phyloP scores from a whole-genome alignment of 805 yeast genomes.

The Henningerozyma blattae region DNA sequence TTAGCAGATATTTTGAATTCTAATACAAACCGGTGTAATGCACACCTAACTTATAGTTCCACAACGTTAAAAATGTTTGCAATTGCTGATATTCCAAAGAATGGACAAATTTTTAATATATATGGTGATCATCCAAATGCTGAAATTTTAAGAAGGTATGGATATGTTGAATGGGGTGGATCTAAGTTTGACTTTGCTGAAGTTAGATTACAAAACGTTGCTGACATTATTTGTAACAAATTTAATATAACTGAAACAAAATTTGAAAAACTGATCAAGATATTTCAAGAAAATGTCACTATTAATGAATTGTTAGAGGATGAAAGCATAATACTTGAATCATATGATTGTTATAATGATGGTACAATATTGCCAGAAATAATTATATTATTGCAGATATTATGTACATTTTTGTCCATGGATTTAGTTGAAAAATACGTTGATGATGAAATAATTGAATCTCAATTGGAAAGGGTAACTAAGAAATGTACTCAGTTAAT shows the following conservation, averaged over 20 bases:
- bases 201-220: slow-evolving; percentile 31
- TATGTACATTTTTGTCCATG: slow-evolving; percentile 28
- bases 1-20: slow-evolving; percentile 87
- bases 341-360: slow-evolving; percentile 49
- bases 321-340: slow-evolving; percentile 35
- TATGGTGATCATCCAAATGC: slow-evolving; percentile 87
- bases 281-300: slow-evolving; percentile 23
- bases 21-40: slow-evolving; percentile 66
- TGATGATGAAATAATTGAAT: slow-evolving; percentile 11
- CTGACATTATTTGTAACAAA: slow-evolving; percentile 23
- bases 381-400: slow-evolving; percentile 38
- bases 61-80: slow-evolving; percentile 60
- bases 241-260: slow-evolving; percentile 11
- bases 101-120: slow-evolving; percentile 74
- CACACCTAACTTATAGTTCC: slow-evolving; percentile 43
- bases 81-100: slow-evolving; percentile 42
- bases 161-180: slow-evolving; percentile 69
- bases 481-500: slow-evolving; percentile 52
- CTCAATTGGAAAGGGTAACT: slow-evolving; percentile 35
- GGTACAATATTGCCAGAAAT: slow-evolving; percentile 54
- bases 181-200: slow-evolving; percentile 78
- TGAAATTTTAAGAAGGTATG: slow-evolving; percentile 84
- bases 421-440: slow-evolving; percentile 8
- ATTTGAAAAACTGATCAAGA: slow-evolving; percentile 26
- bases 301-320: slow-evolving; percentile 27